A percentile compares a stretch with the other conserved stretches of the same genome.
Conservation (phyloP, 225 moss, liverwort and hornwort species). For the Sphagnum contortum region DNA sequence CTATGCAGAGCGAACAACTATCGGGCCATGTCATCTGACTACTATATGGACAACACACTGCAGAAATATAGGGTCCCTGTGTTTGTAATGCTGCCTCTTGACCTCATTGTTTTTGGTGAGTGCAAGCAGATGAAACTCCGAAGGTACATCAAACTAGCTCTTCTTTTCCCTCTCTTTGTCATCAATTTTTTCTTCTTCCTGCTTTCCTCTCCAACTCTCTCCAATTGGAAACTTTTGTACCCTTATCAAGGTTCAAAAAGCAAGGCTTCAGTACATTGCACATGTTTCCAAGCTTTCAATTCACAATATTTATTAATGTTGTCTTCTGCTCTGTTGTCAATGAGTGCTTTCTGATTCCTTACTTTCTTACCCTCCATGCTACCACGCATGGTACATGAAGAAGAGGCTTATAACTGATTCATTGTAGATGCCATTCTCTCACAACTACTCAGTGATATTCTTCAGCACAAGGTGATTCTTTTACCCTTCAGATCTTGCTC, state of each 20-base stretch:
- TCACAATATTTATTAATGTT: not conserved
- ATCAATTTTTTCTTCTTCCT: too few species aligned
- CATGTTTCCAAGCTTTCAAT: not conserved
- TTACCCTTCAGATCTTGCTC: too few species aligned
- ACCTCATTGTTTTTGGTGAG: conserved; percentile 7
- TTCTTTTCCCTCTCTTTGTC: too few species aligned
- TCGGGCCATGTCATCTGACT: not conserved
- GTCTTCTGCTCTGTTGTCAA: too few species aligned
- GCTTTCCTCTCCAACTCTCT: not conserved
- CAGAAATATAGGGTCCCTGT: conserved; percentile 7
- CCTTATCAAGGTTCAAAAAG: not conserved
- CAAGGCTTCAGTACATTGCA: not conserved
- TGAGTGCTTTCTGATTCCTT: not conserved
- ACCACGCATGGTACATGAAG: too few species aligned
- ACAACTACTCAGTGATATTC: too few species aligned
- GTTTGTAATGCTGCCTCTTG: conserved; percentile 14
- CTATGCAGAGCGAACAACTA: conserved; percentile 5
- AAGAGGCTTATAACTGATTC: too few species aligned
- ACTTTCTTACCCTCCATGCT: too few species aligned
- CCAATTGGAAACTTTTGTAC: not conserved
- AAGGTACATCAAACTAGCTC: not conserved
- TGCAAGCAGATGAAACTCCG: conserved; percentile 3
- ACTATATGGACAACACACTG: conserved; percentile 1
- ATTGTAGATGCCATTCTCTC: too few species aligned
- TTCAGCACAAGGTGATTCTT: too few species aligned